Conservation (phyloP, 805 yeast genomes). For the Tetrapisispora nanseiensis region DNA sequence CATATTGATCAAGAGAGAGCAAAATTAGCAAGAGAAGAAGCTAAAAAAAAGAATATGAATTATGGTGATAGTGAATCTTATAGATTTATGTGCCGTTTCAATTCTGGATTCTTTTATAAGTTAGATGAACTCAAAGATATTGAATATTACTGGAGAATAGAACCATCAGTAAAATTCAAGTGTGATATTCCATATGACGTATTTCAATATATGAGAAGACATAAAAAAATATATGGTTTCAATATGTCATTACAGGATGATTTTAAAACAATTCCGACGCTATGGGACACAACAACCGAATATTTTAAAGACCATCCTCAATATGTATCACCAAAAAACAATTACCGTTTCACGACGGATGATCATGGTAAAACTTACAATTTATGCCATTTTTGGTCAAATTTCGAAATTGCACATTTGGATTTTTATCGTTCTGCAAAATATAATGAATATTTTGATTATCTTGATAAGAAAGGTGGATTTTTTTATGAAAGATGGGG, state of each 20-base stretch:
- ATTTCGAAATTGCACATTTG: slow-evolving; percentile 71
- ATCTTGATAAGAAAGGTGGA: slow-evolving; percentile 67
- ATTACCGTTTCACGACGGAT: slow-evolving; percentile 54
- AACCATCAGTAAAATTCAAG: slow-evolving; percentile 50
- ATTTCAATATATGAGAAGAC: slow-evolving; percentile 46
- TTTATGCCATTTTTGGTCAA: slow-evolving; percentile 81
- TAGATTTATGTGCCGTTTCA: slow-evolving; percentile 53
- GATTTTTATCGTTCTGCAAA: slow-evolving; percentile 62
- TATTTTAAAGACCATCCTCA: slow-evolving; percentile 51
- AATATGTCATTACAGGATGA: slow-evolving; percentile 58
- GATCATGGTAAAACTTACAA: slow-evolving; percentile 36
- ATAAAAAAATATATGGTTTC: slow-evolving; percentile 54
- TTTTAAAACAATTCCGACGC: slow-evolving; percentile 45
- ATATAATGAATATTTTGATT: slow-evolving; percentile 55
- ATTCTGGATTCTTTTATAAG: slow-evolving; percentile 48
- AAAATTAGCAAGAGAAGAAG: slow-evolving; percentile 31
- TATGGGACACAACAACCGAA: slow-evolving; percentile 53
- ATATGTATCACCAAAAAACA: slow-evolving; percentile 44
- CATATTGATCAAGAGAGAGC: slow-evolving; percentile 43
- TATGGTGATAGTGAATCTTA: slow-evolving; percentile 56
- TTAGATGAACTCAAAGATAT: slow-evolving; percentile 48
- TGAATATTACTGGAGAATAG: slow-evolving; percentile 69
- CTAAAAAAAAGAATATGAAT: slow-evolving; percentile 37
- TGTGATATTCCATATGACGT: slow-evolving; percentile 60
- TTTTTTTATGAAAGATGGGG: slow-evolving; percentile 87